phyloP scores from a whole-genome alignment of 2,329 filamentous ascomycete genomes.

The Penicillium digitatum region DNA sequence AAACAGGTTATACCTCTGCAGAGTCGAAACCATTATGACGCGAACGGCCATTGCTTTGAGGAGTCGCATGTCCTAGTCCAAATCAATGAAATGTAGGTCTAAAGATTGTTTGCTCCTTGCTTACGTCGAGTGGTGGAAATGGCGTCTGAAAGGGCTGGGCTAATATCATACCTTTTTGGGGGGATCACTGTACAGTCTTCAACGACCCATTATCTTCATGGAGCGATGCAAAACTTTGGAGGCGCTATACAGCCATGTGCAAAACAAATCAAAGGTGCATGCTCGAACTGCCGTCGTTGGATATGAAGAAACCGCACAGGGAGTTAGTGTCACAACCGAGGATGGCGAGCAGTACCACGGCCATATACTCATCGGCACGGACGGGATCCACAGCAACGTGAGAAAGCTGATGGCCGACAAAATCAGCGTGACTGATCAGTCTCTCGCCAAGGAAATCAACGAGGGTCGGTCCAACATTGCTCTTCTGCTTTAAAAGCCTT shows the following conservation, averaged over 20 bases:
- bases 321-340: constrained; percentile 29
- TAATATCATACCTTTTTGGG: neutral
- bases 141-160: neutral
- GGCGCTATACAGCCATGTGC: constrained; percentile 16
- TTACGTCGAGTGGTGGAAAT: neutral
- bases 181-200: neutral
- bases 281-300: constrained; percentile 2
- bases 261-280: constrained; percentile 11
- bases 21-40: constrained; percentile 8
- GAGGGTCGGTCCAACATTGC: neutral
- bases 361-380: constrained; percentile 38
- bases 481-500: too few relatives aligned
- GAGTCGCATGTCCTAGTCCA: constrained; percentile 2
- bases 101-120: too few relatives aligned
- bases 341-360: constrained; percentile 34
- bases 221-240: constrained; percentile 19
- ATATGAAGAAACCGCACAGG: constrained; percentile 13
- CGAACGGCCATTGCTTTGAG: constrained; percentile 8
- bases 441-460: constrained; percentile 1
- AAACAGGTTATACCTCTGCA: constrained; percentile 8
- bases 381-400: constrained; percentile 40
- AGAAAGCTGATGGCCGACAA: constrained; percentile 30
- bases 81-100: constrained; percentile 9
- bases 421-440: neutral
- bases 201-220: constrained; percentile 18